These are phyloP conservation scores for Jaapia argillacea DNA, from an alignment of 768 basidiomycete genomes.

Conservation along the genomic window DNA sequence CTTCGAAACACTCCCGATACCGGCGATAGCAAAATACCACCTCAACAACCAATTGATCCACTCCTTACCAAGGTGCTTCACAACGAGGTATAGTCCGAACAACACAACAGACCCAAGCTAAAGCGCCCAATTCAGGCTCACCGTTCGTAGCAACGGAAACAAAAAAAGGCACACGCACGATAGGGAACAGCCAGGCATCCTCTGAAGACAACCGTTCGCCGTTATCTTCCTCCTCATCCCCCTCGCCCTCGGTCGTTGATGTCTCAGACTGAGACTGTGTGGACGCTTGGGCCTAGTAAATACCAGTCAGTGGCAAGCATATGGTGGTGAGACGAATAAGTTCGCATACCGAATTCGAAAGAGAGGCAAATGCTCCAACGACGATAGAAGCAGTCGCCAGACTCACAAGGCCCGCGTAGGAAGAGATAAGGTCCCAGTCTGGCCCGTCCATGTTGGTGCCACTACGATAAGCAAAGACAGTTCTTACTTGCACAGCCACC, in stretches of 20 bases:
- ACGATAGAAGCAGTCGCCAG: slow-evolving; percentile 63
- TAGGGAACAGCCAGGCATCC: slow-evolving; percentile 70
- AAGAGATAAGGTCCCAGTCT: slow-evolving; percentile 53
- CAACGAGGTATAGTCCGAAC: slow-evolving; percentile 55
- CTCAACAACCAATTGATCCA: slow-evolving; percentile 79
- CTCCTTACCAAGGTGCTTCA: slow-evolving; percentile 68
- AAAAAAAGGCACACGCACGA: slow-evolving; percentile 34
- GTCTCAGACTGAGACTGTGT: too few relatives aligned
- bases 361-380: slow-evolving; percentile 56
- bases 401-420: slow-evolving; percentile 57
- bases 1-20: slow-evolving; percentile 61
- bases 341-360: slow-evolving; percentile 41
- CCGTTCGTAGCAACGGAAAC: background rate
- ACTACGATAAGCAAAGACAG: too few relatives aligned
- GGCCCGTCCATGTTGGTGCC: slow-evolving; percentile 10
- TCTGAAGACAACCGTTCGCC: slow-evolving; percentile 48
- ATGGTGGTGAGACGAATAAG: too few relatives aligned
- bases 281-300: too few relatives aligned
- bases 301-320: too few relatives aligned
- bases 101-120: slow-evolving; percentile 65
- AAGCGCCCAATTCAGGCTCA: background rate
- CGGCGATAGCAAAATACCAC: slow-evolving; percentile 63
- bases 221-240: slow-evolving; percentile 50
- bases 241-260: slow-evolving; percentile 42
- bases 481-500: too few relatives aligned